phyloP scores from a whole-genome alignment of 495 filamentous ascomycete species.

The Hypoxylon fuscum region DNA sequence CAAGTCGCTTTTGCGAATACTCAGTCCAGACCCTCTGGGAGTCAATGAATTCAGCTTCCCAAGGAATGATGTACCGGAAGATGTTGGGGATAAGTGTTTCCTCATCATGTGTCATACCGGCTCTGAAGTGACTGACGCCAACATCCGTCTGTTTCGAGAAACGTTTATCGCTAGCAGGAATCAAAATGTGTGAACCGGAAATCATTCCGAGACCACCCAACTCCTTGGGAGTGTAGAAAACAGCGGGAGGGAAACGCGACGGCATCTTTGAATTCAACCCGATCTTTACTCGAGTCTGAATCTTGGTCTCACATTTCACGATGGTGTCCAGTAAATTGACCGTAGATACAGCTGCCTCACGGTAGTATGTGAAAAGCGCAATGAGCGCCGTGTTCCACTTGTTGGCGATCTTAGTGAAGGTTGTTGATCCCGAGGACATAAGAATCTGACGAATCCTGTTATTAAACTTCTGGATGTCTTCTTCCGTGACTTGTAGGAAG shows the following conservation, averaged over 20 bases:
- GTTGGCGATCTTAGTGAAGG: constrained; percentile 99
- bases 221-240: constrained; percentile 99
- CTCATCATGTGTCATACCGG: constrained; percentile 98
- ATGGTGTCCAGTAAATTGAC: constrained; percentile 97
- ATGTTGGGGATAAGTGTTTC: constrained; percentile 99
- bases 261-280: constrained; percentile 99
- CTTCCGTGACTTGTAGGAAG: constrained; percentile 97
- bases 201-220: constrained; percentile 99
- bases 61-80: constrained; percentile 99
- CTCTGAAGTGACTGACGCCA: constrained; percentile 96
- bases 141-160: constrained; percentile 99
- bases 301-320: constrained; percentile 99
- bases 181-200: constrained; percentile 97
- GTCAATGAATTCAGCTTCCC: constrained; percentile 99
- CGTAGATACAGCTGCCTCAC: constrained; percentile 97
- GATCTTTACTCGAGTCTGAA: constrained; percentile 99
- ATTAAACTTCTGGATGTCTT: constrained; percentile 99
- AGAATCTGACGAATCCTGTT: constrained; percentile 98
- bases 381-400: constrained; percentile 99
- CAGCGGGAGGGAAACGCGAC: constrained; percentile 96
- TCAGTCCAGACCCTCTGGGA: constrained; percentile 99
- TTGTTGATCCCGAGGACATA: constrained; percentile 98
- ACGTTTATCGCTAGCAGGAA: constrained; percentile 96
- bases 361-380: constrained; percentile 99
- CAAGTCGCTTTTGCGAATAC: constrained; percentile 96